Evolutionary conservation across 495 filamentous ascomycete genomes (phyloP).

Genomic region (Cercophora newfieldiana): DNA sequence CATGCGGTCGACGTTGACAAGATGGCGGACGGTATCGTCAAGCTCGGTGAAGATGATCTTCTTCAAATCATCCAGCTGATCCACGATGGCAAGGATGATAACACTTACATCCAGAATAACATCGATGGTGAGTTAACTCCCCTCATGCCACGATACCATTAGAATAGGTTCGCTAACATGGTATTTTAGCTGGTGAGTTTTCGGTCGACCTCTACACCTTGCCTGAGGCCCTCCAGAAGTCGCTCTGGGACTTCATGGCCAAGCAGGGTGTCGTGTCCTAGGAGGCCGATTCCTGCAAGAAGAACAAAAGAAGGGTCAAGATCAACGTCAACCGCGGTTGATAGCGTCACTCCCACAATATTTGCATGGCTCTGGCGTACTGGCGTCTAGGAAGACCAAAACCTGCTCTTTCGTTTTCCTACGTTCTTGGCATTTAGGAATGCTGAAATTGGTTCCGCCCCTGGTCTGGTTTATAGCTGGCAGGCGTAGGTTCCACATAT

Average conservation of each 20-base stretch:
- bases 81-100: conserved; percentile 88
- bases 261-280: conserved; percentile 29
- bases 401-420: conserved; percentile 2
- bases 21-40: conserved; percentile 69
- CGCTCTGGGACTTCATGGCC: conserved; percentile 84
- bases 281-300: background rate
- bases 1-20: conserved; percentile 93
- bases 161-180: conserved; percentile 12
- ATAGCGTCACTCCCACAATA: background rate
- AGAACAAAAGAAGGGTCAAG: background rate
- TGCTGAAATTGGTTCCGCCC: background rate
- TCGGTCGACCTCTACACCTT: conserved; percentile 97
- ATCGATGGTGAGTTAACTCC: conserved; percentile 72
- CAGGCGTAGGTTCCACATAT: background rate
- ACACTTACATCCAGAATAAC: conserved; percentile 96
- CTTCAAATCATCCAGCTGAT: conserved; percentile 96
- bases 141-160: background rate
- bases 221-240: conserved; percentile 76
- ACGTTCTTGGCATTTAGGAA: background rate
- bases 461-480: background rate
- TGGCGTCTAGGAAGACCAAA: conserved; percentile 23
- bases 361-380: conserved; percentile 21
- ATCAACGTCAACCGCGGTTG: background rate
- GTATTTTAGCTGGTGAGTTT: conserved; percentile 81
- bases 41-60: conserved; percentile 61